phyloP scores from a whole-genome alignment of 371 early-diverging fungal genomes.

The Apophysomyces ossiformis region DNA sequence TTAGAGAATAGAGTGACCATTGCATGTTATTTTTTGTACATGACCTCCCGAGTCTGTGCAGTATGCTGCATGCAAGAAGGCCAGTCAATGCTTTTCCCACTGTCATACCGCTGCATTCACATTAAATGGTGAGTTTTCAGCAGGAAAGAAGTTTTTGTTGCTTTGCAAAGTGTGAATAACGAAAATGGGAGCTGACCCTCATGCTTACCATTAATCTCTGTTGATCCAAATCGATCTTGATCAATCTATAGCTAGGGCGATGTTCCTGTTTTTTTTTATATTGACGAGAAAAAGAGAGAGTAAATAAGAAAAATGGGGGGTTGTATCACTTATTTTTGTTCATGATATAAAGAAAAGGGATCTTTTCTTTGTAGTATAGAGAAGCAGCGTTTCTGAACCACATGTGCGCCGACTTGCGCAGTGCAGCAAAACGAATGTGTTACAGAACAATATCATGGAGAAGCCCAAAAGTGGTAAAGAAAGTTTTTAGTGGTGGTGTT shows the following conservation, averaged over 20 bases:
- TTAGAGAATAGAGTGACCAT: background rate
- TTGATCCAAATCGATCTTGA: too few species aligned
- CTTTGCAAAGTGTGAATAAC: background rate
- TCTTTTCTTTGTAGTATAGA: background rate
- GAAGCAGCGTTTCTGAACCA: background rate
- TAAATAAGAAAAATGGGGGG: too few species aligned
- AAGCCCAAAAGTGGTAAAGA: background rate
- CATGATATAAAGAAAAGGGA: background rate
- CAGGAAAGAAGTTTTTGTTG: background rate
- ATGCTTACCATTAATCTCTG: too few species aligned
- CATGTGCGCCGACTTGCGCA: conserved; percentile 8
- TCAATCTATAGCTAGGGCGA: too few species aligned
- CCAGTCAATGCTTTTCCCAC: conserved; percentile 8
- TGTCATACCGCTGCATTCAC: background rate
- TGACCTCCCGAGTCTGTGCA: conserved; percentile 6
- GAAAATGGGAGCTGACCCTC: too few species aligned
- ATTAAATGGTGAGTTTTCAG: background rate
- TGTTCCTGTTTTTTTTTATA: too few species aligned
- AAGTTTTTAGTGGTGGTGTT: too few species aligned
- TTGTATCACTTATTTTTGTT: too few species aligned
- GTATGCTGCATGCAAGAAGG: background rate
- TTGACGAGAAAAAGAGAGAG: too few species aligned
- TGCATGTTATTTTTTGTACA: background rate
- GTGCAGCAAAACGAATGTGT: conserved; percentile 1
- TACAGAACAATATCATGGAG: conserved; percentile 9